Evolutionary conservation across 208 protist genomes (phyloP), one percentile per base, ranked within the genome.

Genomic region (Strigomonas oncopelti): DNA sequence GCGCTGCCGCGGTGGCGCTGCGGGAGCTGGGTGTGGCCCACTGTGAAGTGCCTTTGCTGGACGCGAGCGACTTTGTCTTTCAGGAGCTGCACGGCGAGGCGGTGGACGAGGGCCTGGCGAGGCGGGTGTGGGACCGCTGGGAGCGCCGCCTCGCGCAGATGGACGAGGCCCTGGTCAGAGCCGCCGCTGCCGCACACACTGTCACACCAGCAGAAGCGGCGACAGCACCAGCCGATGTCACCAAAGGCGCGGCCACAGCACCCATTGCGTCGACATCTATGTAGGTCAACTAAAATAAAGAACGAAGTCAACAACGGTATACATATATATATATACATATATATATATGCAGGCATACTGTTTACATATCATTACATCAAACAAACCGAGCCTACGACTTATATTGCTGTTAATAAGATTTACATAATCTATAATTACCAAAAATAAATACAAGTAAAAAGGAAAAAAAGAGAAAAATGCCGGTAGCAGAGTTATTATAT

Each of bases 41-140:
- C 68, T 88, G 83, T 61, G 83, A 88, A 56, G 67, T 94, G 31
- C 80, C 84, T 5, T 48, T 20, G 22, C 24, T 69, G 1, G 88
- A 90, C 68, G 74, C 79, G 45, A 79, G 75, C 54, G 88, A 78
- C n/a, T 90, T 77, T 66, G 22, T 75, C 32, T 94, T 89, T 72
- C 71, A 85, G 34, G 28, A 69, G 48, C 74, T 91, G 18, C 53
- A 84, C 52, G 88, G 88, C 0, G 57, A 78, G 53, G 48, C 58
- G 14, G 65, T 91, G 8, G 77, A 83, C 20, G 67, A 16, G 5
- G 84, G 78, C 13, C 69, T 74, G 58, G 69, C 69, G 56, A 80
- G 81, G 71, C 66, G 72, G 8, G 74, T 92, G 31, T 31, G 75
- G 66, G 70, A 80, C 45, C 77, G 81, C 24, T 93, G 88, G 88